These are phyloP conservation scores for Plicaturopsis crispa DNA, from an alignment of 768 basidiomycete genomes.

Conservation along the genomic window DNA sequence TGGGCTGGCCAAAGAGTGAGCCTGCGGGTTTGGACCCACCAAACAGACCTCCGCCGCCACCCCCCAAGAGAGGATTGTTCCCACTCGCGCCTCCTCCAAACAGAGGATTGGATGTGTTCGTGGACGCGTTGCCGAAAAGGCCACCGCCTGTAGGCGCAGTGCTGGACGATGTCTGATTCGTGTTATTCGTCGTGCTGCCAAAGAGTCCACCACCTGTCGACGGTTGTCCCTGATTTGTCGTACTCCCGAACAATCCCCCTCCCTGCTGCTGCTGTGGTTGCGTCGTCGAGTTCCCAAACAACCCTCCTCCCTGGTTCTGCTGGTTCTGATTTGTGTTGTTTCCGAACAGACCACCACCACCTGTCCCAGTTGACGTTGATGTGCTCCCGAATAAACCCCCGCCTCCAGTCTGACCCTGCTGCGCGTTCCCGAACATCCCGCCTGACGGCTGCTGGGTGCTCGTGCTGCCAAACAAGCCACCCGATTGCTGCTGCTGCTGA, in stretches of 20 bases:
- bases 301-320: constrained; percentile 10
- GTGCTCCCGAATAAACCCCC: constrained; percentile 7
- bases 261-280: constrained; percentile 15
- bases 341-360: constrained; percentile 10
- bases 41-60: constrained; percentile 18
- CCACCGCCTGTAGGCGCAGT: constrained; percentile 9
- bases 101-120: constrained; percentile 8
- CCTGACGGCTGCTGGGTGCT: constrained; percentile 4
- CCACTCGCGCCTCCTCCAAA: constrained; percentile 16
- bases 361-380: constrained; percentile 10
- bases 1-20: constrained; percentile 18
- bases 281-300: constrained; percentile 11
- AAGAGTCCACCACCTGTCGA: constrained; percentile 15
- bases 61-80: constrained; percentile 16
- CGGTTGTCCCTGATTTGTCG: constrained; percentile 11
- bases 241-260: constrained; percentile 21
- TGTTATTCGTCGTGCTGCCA: constrained; percentile 12
- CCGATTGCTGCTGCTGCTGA: background rate
- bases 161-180: constrained; percentile 5
- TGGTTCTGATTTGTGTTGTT: constrained; percentile 14
- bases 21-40: constrained; percentile 17
- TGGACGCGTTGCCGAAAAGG: constrained; percentile 20
- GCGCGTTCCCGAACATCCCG: constrained; percentile 13
- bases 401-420: background rate
- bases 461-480: constrained; percentile 16